Evolutionary conservation across 1,284 basidiomycete genomes (phyloP).

Genomic region (Heterobasidion occidentale): DNA sequence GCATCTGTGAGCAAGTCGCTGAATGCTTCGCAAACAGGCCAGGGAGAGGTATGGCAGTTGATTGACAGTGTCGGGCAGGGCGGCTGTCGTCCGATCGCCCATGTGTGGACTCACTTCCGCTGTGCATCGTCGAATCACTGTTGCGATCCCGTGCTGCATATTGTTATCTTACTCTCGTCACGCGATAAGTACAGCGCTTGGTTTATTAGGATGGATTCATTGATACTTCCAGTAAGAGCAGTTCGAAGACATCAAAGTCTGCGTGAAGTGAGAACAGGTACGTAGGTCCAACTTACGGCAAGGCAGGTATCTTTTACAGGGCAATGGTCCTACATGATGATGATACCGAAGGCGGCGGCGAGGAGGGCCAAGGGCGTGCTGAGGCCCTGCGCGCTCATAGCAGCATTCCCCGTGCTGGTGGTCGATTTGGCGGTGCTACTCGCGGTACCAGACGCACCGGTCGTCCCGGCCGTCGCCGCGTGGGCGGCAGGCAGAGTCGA

Average conservation of each 20-base stretch:
- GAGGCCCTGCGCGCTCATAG: not conserved
- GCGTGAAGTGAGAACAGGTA: not conserved
- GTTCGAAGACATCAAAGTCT: not conserved
- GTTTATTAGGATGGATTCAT: not conserved
- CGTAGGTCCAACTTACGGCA: not conserved
- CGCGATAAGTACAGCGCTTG: conserved; percentile 1
- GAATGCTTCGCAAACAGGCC: conserved; percentile 12
- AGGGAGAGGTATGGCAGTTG: conserved; percentile 23
- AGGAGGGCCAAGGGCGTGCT: conserved; percentile 4
- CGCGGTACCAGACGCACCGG: not conserved
- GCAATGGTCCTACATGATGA: not conserved
- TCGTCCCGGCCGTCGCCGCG: not conserved
- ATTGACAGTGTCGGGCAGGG: not conserved
- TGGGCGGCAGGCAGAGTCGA: conserved; percentile 42
- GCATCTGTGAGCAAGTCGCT: not conserved
- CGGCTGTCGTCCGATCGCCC: too few relatives aligned
- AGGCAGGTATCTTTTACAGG: not conserved
- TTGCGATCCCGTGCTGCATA: not conserved
- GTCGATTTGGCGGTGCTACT: not conserved
- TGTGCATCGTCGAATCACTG: not conserved
- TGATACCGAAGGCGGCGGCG: not conserved
- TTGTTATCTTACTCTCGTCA: conserved; percentile 1
- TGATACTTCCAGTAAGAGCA: not conserved
- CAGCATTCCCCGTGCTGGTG: not conserved
- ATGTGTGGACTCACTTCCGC: not conserved